These are phyloP conservation scores for Irpex sp. DNA, from an alignment of 1,284 basidiomycete species.

Conservation along the genomic window DNA sequence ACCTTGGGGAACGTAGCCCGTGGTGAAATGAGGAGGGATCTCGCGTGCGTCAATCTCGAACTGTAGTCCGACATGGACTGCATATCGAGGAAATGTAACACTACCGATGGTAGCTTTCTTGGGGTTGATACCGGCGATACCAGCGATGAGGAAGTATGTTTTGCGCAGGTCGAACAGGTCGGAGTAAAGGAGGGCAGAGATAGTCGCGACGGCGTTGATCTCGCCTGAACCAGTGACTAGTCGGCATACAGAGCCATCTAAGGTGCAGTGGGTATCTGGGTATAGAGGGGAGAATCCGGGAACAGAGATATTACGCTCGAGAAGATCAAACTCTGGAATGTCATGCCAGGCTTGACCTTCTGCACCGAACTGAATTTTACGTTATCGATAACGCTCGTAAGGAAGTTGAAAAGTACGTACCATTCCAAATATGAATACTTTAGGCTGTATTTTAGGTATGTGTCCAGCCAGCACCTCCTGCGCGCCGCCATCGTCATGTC, in stretches of 20 bases:
- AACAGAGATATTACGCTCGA: constrained; percentile 32
- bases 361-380: constrained; percentile 9
- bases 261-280: constrained; percentile 39
- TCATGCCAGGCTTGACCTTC: constrained; percentile 16
- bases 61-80: constrained; percentile 42
- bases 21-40: constrained; percentile 39
- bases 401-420: constrained; percentile 4
- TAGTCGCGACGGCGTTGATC: constrained; percentile 44
- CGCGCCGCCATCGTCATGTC: not conserved
- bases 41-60: constrained; percentile 46
- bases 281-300: constrained; percentile 42
- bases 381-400: no score
- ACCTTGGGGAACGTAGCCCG: constrained; percentile 39
- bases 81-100: constrained; percentile 41
- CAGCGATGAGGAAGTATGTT: constrained; percentile 47
- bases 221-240: constrained; percentile 36
- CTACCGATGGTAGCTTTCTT: constrained; percentile 37
- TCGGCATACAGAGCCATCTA: constrained; percentile 36
- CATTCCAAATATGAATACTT: constrained; percentile 17
- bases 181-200: constrained; percentile 34
- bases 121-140: constrained; percentile 45
- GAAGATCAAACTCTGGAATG: constrained; percentile 27
- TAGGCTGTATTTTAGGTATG: constrained; percentile 10
- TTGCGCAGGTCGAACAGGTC: constrained; percentile 37
- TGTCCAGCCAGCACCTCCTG: not conserved